Base-by-base conservation (phyloP, 495 filamentous ascomycete genomes). In the Annulohypoxylon stygium region DNA sequence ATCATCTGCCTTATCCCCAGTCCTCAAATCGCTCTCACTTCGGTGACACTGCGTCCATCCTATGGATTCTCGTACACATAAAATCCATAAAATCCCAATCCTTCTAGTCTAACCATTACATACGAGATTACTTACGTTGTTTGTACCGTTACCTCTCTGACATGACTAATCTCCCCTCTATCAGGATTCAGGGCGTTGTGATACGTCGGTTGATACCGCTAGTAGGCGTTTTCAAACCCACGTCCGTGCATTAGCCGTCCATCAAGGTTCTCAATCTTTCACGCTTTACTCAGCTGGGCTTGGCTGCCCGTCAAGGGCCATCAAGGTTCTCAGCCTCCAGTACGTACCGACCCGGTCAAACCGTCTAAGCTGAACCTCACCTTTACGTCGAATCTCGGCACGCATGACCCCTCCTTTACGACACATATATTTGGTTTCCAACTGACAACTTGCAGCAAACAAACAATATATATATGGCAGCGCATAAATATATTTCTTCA, bases 291-390 rank as follows among this genome's bases (percentile, higher is more conserved):
- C 37, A 67, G 37, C 43, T 65, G 41, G 60, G 67, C 63, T 66
- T 43, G 60, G 67, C 62, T 64, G 47, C 41, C 72, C 74, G 74
- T 76, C 70, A 71, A 76, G 71, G 74, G 58, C 72, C 74, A 76
- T 76, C 70, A 74, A 76, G 74, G 74, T 76, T 69, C 74, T 74
- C 71, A 76, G 71, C 71, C 64, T 74, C 71, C 71, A 61, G 66
- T 71, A 74, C 67, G 67, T 67, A 74, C 66, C 66, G 20, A 33
- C 14, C 5, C 3, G 30, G 5, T 30, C 30, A 1, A 30, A 30
- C 30, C 9, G 7, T 30, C 18, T 3, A 18, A 55, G 48, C 65
- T 69, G 61, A 70, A 61, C 61, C 37, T 45, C 53, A 60, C 37
- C 57, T 60, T 60, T 36, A 36, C 50, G 43, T 18, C n/a, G 43